Base-by-base conservation (phyloP, 2,329 filamentous ascomycete genomes). In the Talaromyces islandicus region DNA sequence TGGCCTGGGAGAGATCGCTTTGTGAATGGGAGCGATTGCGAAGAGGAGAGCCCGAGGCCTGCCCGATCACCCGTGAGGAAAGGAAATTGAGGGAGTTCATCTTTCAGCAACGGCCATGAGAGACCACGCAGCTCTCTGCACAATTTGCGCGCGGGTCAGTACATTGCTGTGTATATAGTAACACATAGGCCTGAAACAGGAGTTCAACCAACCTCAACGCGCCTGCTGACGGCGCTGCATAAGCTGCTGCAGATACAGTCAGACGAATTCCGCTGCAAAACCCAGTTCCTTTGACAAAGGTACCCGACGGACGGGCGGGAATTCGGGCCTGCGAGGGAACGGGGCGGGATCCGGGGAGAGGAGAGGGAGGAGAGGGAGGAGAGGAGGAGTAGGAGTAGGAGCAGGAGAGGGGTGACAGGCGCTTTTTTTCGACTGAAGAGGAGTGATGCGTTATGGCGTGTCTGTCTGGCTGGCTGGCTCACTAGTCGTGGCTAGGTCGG, bases 1-100 rank as follows among this genome's bases (percentile, higher is more conserved):
- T 46, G 43, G 64, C 67, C 51, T 69, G 69, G 61, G 69, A 69
- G 59, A 75, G 71, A 63, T 81, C 80, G 66, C 78, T 78, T 67
- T 83, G 78, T 43, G 82, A 84, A 63, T 76, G 77, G 63, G 82
- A 81, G 67, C 83, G 81, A 63, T 81, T 81, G 64, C 82, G 81
- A 61, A 77, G 71, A 60, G 67, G 71, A 57, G 81, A 73, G 62
- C 77, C 77, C 65, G 83, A 79, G 65, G 83, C 81, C 71, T 80
- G 81, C 71, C 84, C 83, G 71, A 87, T 84, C 74, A 92, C 90
- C 79, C 89, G 88, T 74, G 90, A 87, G 71, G 91, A 94, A 75
- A 97, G 86, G 75, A 96, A 91, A 80, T 94, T 96, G 81, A 96
- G 83, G 70, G 92, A 96, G 87, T 97, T 97, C 93, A 97, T 97